Percentiles rank a stretch among this genome's conserved stretches.
These are phyloP conservation scores for Carallia pectinifolia DNA, from an alignment of 345 rosid species.

Conservation along the genomic window DNA sequence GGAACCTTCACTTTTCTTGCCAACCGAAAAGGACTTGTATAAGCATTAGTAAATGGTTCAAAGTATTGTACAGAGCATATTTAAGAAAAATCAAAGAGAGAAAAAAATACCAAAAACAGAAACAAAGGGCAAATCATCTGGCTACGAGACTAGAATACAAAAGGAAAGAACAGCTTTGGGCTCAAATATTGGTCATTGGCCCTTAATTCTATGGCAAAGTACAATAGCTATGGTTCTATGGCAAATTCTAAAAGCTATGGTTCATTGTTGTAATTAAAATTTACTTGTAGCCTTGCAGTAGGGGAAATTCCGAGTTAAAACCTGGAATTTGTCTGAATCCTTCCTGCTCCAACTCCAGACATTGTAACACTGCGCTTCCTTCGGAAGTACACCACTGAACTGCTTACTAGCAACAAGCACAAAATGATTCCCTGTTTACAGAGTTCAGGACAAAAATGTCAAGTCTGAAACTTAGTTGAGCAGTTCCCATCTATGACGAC, in stretches of 20 bases:
- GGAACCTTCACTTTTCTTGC: neutral
- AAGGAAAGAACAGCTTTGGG: neutral
- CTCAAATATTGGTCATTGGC: neutral
- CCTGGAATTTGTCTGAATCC: conserved; percentile 62
- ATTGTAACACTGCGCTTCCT: conserved; percentile 47
- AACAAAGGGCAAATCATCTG: neutral
- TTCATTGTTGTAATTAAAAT: neutral
- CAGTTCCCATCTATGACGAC: too few species aligned
- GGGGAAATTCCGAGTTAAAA: conserved; percentile 30
- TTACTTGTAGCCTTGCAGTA: neutral
- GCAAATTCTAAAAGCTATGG: neutral
- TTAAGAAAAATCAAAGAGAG: neutral
- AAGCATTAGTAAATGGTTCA: neutral
- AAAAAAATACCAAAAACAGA: neutral
- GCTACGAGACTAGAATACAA: neutral
- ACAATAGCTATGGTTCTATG: neutral
- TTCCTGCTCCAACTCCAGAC: conserved; percentile 56
- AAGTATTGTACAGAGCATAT: neutral
- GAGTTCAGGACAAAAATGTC: conserved; percentile 5
- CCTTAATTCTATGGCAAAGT: neutral
- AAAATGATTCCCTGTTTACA: conserved; percentile 53
- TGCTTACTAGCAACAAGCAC: conserved; percentile 57
- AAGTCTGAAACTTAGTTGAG: neutral
- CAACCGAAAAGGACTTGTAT: neutral
- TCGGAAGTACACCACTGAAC: conserved; percentile 56